Evolutionary conservation across 352 stramenopile genomes (phyloP).

Genomic region (Phytopythium ostracodes): DNA sequence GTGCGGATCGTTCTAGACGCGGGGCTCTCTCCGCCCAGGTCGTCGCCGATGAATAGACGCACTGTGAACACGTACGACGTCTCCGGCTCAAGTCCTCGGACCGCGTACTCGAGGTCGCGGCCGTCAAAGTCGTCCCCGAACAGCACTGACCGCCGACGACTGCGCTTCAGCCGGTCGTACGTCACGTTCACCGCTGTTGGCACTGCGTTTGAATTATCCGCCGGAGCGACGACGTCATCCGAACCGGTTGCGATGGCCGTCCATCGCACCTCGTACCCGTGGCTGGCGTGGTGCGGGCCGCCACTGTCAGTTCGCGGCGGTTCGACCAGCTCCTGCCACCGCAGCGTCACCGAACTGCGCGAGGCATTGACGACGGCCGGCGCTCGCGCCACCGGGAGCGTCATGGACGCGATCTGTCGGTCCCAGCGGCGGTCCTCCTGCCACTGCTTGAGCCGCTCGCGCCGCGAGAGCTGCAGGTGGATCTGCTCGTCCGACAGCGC

Average conservation of each 20-base stretch:
- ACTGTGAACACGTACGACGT: constrained; percentile 69
- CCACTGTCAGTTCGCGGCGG: constrained; percentile 36
- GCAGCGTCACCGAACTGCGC: constrained; percentile 41
- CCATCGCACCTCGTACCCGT: constrained; percentile 69
- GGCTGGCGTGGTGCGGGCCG: constrained; percentile 30
- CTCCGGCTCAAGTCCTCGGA: constrained; percentile 46
- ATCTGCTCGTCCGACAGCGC: constrained; percentile 17
- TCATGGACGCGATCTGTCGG: constrained; percentile 54
- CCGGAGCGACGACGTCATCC: neutral
- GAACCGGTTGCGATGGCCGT: constrained; percentile 2
- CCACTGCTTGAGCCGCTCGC: constrained; percentile 76
- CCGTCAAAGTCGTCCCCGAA: constrained; percentile 81
- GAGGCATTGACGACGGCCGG: constrained; percentile 59
- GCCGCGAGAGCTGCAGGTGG: constrained; percentile 54
- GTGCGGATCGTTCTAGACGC: constrained; percentile 44
- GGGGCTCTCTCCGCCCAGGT: constrained; percentile 43
- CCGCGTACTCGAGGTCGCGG: constrained; percentile 59
- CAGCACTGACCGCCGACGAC: constrained; percentile 48
- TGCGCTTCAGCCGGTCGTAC: constrained; percentile 43
- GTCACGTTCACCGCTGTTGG: constrained; percentile 46
- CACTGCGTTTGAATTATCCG: too few relatives aligned
- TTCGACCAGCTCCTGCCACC: constrained; percentile 77
- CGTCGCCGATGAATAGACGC: constrained; percentile 59
- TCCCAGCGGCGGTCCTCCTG: constrained; percentile 77
- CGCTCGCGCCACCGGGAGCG: constrained; percentile 58